A percentile compares a stretch with the other conserved stretches of the same genome.
phyloP scores from a whole-genome alignment of 169 alveolate genomes.

The Cryptosporidium ryanae region DNA sequence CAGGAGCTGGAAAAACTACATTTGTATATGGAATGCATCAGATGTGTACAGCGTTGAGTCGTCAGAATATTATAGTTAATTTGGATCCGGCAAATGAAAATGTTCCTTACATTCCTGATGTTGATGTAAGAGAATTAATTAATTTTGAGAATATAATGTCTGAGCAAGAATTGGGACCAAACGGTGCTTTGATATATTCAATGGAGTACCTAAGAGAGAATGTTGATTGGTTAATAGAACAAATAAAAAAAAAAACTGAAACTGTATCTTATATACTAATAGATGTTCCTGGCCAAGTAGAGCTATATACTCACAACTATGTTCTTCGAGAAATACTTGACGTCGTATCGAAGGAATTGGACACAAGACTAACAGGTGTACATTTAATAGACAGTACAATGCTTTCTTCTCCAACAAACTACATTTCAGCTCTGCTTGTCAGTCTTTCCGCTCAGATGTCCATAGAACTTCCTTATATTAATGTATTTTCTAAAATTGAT shows the following conservation, averaged over 20 bases:
- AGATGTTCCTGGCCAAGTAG: constrained; percentile 97
- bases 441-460: constrained; percentile 94
- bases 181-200: constrained; percentile 93
- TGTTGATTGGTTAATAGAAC: constrained; percentile 90
- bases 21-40: constrained; percentile 91
- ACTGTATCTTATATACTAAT: constrained; percentile 89
- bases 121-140: constrained; percentile 91
- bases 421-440: constrained; percentile 90
- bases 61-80: constrained; percentile 86
- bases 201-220: constrained; percentile 92
- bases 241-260: constrained; percentile 72
- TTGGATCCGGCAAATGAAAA: constrained; percentile 93
- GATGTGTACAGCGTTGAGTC: constrained; percentile 82
- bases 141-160: constrained; percentile 88
- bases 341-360: constrained; percentile 80
- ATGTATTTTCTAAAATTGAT: constrained; percentile 91
- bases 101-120: constrained; percentile 85
- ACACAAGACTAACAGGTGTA: constrained; percentile 82
- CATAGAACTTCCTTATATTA: constrained; percentile 94
- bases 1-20: constrained; percentile 95
- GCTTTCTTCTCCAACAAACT: constrained; percentile 78
- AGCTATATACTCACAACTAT: constrained; percentile 93
- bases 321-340: constrained; percentile 87
- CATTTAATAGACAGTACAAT: constrained; percentile 92
- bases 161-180: constrained; percentile 92